phyloP scores from a whole-genome alignment of 768 basidiomycete species.

The Lactarius deliciosus region DNA sequence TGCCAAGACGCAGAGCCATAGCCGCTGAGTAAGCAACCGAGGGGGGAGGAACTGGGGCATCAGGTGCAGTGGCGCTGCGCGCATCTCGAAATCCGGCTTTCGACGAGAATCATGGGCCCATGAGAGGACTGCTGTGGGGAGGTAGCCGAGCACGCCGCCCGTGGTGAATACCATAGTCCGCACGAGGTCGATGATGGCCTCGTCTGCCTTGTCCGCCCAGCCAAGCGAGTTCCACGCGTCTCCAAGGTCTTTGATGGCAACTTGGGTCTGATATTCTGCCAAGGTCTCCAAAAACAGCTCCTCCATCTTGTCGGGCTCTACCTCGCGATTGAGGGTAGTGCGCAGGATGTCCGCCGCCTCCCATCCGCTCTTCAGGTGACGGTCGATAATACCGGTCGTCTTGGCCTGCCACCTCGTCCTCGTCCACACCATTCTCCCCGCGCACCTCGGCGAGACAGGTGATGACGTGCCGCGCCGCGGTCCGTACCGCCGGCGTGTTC shows the following conservation, averaged over 20 bases:
- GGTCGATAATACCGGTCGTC: constrained; percentile 19
- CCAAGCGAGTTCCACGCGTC: constrained; percentile 18
- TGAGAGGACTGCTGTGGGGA: constrained; percentile 16
- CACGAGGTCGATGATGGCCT: constrained; percentile 13
- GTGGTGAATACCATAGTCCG: constrained; percentile 8
- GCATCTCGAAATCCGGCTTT: background rate
- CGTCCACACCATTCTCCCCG: constrained; percentile 1
- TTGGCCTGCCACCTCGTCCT: constrained; percentile 12
- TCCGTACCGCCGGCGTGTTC: background rate
- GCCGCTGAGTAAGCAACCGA: constrained; percentile 6
- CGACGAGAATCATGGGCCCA: constrained; percentile 13
- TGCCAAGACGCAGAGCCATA: constrained; percentile 16
- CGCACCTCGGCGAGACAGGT: constrained; percentile 10
- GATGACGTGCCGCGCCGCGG: constrained; percentile 13
- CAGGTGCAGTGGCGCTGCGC: background rate
- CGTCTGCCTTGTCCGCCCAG: constrained; percentile 20
- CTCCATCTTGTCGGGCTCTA: constrained; percentile 18
- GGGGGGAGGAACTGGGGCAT: constrained; percentile 20
- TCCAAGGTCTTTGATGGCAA: constrained; percentile 4
- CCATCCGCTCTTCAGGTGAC: constrained; percentile 17
- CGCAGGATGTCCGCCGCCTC: background rate
- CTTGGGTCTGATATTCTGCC: background rate
- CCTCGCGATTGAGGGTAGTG: background rate
- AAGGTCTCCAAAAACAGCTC: constrained; percentile 5
- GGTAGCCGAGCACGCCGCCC: constrained; percentile 13